Evolutionary conservation across 2,329 filamentous ascomycete species (phyloP).

Genomic region (Aspergillus sp.): DNA sequence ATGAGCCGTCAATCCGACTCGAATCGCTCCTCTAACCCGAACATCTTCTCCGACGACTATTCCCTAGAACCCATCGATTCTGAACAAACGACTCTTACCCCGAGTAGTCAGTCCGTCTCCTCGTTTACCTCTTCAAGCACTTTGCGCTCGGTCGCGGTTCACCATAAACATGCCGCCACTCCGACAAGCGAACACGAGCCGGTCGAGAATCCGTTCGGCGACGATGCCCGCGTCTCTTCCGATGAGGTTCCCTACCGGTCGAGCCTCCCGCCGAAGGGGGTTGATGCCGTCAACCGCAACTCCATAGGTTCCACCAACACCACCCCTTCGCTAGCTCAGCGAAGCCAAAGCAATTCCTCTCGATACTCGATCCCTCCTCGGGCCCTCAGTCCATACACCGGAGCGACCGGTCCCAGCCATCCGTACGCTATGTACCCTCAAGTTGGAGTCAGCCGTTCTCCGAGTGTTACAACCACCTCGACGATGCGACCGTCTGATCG

Average conservation of each 20-base stretch:
- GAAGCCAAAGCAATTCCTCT: conserved; percentile 37
- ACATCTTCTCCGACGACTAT: conserved; percentile 43
- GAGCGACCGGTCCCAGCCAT: conserved; percentile 65
- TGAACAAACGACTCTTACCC: conserved; percentile 22
- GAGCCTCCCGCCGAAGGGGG: conserved; percentile 27
- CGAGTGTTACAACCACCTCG: conserved; percentile 62
- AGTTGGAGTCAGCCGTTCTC: conserved; percentile 46
- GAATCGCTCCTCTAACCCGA: conserved; percentile 28
- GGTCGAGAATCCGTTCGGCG: conserved; percentile 26
- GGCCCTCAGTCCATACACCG: conserved; percentile 57
- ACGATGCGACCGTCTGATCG: conserved; percentile 52
- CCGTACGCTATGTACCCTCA: conserved; percentile 81
- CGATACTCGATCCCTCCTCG: conserved; percentile 36
- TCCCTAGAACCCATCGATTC: conserved; percentile 35
- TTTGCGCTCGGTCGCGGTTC: conserved; percentile 16
- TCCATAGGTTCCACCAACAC: conserved; percentile 23
- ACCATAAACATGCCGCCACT: conserved; percentile 15
- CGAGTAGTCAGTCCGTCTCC: conserved; percentile 19
- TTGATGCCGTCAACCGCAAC: conserved; percentile 20
- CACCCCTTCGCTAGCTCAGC: conserved; percentile 25
- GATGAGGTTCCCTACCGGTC: conserved; percentile 22
- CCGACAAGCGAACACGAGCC: conserved; percentile 16
- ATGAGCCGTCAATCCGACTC: conserved; percentile 21
- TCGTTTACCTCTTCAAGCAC: conserved; percentile 27
- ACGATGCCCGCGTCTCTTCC: conserved; percentile 25